Conservation (phyloP, 352 stramenopile species). For the Globisporangium okanoganense region DNA sequence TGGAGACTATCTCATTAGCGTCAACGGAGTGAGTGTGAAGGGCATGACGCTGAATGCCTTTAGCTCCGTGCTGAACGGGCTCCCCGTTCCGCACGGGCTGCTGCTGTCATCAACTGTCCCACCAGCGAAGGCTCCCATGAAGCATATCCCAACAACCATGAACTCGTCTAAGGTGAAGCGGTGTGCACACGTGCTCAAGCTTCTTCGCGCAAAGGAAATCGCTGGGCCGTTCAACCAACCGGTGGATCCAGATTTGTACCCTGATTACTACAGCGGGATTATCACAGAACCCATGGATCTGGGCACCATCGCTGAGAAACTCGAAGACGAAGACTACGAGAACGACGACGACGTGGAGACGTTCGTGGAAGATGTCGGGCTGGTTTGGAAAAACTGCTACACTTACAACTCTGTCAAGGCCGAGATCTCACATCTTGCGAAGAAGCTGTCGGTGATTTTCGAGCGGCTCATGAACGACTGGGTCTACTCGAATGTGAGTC, state of each 20-base stretch:
- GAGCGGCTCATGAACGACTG: conserved; percentile 80
- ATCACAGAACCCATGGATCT: conserved; percentile 82
- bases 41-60: conserved; percentile 32
- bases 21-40: conserved; percentile 52
- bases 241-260: conserved; percentile 79
- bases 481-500: conserved; percentile 55
- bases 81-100: conserved; percentile 47
- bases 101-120: conserved; percentile 47
- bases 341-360: conserved; percentile 74
- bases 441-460: conserved; percentile 75
- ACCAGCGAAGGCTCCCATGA: conserved; percentile 35
- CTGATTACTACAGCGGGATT: conserved; percentile 76
- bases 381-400: conserved; percentile 87
- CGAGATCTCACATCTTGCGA: conserved; percentile 71
- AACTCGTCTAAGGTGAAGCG: conserved; percentile 58
- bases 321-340: conserved; percentile 85
- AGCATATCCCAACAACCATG: conserved; percentile 58
- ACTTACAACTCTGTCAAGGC: conserved; percentile 81
- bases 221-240: conserved; percentile 78
- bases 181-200: conserved; percentile 69
- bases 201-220: conserved; percentile 77
- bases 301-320: conserved; percentile 76
- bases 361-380: conserved; percentile 75
- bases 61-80: conserved; percentile 19
- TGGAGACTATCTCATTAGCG: conserved; percentile 45